A percentile compares a stretch with the other conserved stretches of the same genome.
Evolutionary conservation across 2,329 filamentous ascomycete species (phyloP).

Genomic region (Phaeophleospora eucalypticola): DNA sequence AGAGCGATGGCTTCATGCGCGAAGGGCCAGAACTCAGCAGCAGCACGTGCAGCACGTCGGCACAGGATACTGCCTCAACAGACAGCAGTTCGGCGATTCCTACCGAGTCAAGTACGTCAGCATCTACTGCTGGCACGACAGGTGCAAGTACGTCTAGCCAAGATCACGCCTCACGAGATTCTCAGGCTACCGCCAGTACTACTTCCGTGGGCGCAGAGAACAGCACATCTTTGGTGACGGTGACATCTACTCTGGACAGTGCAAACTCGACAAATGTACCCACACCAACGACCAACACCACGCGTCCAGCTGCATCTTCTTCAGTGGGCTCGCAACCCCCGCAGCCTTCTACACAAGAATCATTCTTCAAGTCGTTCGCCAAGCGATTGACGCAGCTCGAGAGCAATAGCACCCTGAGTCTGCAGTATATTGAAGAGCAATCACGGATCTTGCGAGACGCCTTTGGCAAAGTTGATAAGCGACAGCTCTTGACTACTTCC

Average conservation of each 20-base stretch:
- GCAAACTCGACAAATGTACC: constrained; percentile 5
- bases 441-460: constrained; percentile 85
- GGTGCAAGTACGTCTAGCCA: no score
- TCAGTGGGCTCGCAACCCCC: constrained; percentile 34
- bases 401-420: constrained; percentile 82
- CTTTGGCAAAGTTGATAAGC: constrained; percentile 79
- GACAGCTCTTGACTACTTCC: constrained; percentile 78
- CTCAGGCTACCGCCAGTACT: background rate
- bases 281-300: constrained; percentile 11
- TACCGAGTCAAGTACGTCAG: no score
- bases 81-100: no score
- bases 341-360: constrained; percentile 85
- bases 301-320: constrained; percentile 2
- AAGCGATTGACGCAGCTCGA: constrained; percentile 90
- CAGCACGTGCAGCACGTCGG: no score
- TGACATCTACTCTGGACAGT: constrained; percentile 1
- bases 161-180: no score
- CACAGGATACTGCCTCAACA: no score
- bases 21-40: no score
- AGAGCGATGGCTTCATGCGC: background rate
- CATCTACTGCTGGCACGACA: no score
- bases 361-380: constrained; percentile 94
- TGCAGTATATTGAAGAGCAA: constrained; percentile 96
- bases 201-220: background rate
- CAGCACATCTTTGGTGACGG: constrained; percentile 1